Evolutionary conservation across 2,329 filamentous ascomycete species (phyloP).

Genomic region (Colletotrichum sojae): DNA sequence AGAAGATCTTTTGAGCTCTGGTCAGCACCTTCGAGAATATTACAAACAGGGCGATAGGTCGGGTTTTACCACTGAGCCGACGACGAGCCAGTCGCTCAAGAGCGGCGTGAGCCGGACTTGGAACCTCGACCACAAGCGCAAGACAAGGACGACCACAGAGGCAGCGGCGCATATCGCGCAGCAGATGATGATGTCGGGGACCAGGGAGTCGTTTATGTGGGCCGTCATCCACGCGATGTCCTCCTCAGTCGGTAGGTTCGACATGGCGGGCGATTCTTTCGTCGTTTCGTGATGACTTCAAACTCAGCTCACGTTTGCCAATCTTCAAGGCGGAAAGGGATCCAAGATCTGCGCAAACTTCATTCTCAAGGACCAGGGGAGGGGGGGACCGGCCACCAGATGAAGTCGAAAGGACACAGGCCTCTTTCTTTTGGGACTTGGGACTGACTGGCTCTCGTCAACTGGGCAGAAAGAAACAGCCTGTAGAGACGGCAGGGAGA

Average conservation of each 20-base stretch:
- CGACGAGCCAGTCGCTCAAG: slow-evolving; percentile 31
- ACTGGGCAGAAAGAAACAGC: too few species aligned
- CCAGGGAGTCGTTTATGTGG: slow-evolving; percentile 30
- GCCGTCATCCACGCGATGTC: slow-evolving; percentile 35
- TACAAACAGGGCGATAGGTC: too few species aligned
- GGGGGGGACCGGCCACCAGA: too few species aligned
- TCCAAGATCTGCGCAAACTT: too few species aligned
- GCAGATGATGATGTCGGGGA: slow-evolving; percentile 31
- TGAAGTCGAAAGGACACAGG: too few species aligned
- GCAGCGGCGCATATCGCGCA: slow-evolving; percentile 19
- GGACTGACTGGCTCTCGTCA: too few species aligned
- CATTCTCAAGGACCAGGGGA: too few species aligned
- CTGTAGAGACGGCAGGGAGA: too few species aligned
- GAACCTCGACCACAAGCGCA: slow-evolving; percentile 27
- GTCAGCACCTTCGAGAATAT: background rate
- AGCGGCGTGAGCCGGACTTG: slow-evolving; percentile 11
- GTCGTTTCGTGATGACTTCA: background rate
- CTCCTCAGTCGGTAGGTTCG: slow-evolving; percentile 12
- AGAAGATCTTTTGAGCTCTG: slow-evolving; percentile 17
- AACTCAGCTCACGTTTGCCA: background rate
- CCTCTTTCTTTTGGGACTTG: too few species aligned
- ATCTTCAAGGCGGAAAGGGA: background rate
- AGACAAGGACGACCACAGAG: slow-evolving; percentile 15
- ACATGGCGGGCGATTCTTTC: slow-evolving; percentile 7
- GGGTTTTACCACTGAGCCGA: slow-evolving; percentile 24